Evolutionary conservation across 768 basidiomycete genomes (phyloP).

Genomic region (Leccinum obscurum): DNA sequence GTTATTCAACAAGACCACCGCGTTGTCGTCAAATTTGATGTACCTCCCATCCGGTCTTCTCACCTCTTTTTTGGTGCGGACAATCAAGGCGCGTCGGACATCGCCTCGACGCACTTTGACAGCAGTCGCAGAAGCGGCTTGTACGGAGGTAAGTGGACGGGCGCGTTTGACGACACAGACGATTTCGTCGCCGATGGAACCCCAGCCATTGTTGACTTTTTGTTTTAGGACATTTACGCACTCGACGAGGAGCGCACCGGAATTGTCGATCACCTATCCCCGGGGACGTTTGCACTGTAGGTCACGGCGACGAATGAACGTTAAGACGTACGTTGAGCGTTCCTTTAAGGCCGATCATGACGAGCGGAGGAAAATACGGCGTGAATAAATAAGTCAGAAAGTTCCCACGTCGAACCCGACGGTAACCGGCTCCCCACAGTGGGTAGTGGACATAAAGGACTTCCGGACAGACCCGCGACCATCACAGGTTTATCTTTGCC

Average conservation of each 20-base stretch:
- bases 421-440: not conserved
- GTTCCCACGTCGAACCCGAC: conserved; percentile 25
- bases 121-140: conserved; percentile 69
- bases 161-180: conserved; percentile 94
- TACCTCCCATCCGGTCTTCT: conserved; percentile 84
- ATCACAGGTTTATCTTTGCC: not conserved
- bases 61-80: conserved; percentile 86
- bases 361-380: not conserved
- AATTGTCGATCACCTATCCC: conserved; percentile 92
- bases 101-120: conserved; percentile 93
- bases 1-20: conserved; percentile 90
- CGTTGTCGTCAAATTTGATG: conserved; percentile 95
- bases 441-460: not conserved
- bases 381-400: conserved; percentile 15
- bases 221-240: conserved; percentile 96
- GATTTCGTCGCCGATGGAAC: conserved; percentile 91
- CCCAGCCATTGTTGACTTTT: conserved; percentile 95
- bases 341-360: conserved; percentile 94
- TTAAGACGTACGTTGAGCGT: conserved; percentile 71
- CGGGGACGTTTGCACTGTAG: not conserved
- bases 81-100: conserved; percentile 93
- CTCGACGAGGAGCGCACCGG: conserved; percentile 91
- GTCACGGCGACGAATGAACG: not conserved
- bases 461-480: not conserved
- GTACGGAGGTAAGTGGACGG: conserved; percentile 70